Percentiles rank a stretch among this genome's conserved stretches.
These are phyloP conservation scores for Teunomyces funiuensis DNA, from an alignment of 805 yeast species.

Conservation along the genomic window DNA sequence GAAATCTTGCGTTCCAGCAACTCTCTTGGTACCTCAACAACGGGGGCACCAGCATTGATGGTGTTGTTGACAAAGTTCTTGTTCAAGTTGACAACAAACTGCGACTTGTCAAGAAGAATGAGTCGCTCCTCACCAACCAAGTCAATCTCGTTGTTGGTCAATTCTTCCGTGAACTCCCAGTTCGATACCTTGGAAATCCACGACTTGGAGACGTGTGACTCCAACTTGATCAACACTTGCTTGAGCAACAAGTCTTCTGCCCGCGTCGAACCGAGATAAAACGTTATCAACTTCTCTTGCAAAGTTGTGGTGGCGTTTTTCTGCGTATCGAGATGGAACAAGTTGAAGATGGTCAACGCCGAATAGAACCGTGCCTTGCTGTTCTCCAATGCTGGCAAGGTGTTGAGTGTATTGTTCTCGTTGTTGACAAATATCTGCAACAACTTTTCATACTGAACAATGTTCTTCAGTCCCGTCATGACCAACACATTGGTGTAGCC, in stretches of 20 bases:
- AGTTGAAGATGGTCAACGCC: conserved; percentile 44
- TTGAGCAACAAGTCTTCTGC: conserved; percentile 65
- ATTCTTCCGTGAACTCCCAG: conserved; percentile 62
- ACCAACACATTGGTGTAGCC: conserved; percentile 44
- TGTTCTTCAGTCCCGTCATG: conserved; percentile 30
- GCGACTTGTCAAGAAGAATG: conserved; percentile 44
- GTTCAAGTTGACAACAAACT: conserved; percentile 51
- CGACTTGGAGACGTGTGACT: conserved; percentile 48
- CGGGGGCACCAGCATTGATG: conserved; percentile 20
- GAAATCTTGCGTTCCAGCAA: conserved; percentile 4
- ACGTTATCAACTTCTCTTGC: conserved; percentile 45
- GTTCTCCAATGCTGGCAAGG: conserved; percentile 20
- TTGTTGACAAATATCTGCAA: conserved; percentile 66
- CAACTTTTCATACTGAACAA: conserved; percentile 47
- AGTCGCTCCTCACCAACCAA: conserved; percentile 49
- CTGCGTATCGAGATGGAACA: conserved; percentile 49
- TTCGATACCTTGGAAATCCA: conserved; percentile 65
- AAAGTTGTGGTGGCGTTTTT: conserved; percentile 47
- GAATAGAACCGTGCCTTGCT: conserved; percentile 38
- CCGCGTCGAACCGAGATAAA: conserved; percentile 63
- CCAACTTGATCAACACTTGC: conserved; percentile 55
- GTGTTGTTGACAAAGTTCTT: conserved; percentile 52
- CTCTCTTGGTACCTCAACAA: conserved; percentile 6
- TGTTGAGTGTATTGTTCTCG: conserved; percentile 36
- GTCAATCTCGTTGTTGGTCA: conserved; percentile 42